These are phyloP conservation scores for Plenodomus lindquistii DNA, from an alignment of 2,329 filamentous ascomycete genomes.

Conservation along the genomic window DNA sequence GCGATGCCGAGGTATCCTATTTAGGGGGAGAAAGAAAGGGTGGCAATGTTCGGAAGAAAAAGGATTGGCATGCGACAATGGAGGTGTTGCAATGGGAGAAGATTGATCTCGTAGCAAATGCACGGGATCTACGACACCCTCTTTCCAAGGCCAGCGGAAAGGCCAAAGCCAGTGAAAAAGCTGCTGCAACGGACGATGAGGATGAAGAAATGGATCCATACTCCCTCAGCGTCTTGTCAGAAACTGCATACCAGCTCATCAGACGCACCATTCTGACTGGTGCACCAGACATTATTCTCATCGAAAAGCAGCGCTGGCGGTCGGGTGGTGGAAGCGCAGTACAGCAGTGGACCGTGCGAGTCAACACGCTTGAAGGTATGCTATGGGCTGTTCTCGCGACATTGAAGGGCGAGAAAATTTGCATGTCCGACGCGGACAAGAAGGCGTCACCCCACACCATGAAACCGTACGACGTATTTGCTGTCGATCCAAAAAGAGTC, in stretches of 20 bases:
- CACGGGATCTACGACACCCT: not conserved
- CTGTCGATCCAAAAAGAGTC: conserved; percentile 44
- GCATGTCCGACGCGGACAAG: not conserved
- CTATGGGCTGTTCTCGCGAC: conserved; percentile 64
- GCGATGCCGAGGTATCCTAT: conserved; percentile 56
- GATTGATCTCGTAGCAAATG: conserved; percentile 27
- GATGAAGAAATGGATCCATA: conserved; percentile 48
- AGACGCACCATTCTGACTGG: conserved; percentile 54
- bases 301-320: conserved; percentile 68
- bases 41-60: not conserved
- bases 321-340: conserved; percentile 67
- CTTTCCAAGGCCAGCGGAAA: not conserved
- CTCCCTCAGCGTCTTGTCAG: conserved; percentile 58
- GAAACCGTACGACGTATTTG: conserved; percentile 21
- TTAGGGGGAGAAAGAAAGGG: not conserved
- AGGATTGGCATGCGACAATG: conserved; percentile 22
- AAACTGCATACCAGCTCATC: conserved; percentile 60
- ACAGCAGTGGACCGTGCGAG: conserved; percentile 79
- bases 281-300: conserved; percentile 69
- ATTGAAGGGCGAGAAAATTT: conserved; percentile 1
- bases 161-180: not conserved
- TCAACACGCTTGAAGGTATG: conserved; percentile 83
- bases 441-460: not conserved
- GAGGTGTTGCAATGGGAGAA: conserved; percentile 35
- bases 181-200: not conserved